A percentile compares a stretch with the other conserved stretches of the same genome.
Conservation (phyloP, 805 yeast genomes). For the Barnettozyma sucrosica region DNA sequence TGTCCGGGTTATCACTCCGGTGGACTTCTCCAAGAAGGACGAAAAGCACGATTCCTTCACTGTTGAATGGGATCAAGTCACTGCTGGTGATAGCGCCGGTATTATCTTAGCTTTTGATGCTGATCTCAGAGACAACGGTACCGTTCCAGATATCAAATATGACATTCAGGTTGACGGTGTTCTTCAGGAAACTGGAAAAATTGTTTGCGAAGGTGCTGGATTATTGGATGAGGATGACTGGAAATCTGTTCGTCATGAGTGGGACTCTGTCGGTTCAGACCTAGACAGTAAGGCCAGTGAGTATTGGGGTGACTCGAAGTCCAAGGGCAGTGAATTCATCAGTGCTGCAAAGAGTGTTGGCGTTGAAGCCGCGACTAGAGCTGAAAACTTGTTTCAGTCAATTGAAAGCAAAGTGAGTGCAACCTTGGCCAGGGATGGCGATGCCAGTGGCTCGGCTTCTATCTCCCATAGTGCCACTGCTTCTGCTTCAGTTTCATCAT, state of each 20-base stretch:
- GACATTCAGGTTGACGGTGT: not conserved
- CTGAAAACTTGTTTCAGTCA: not conserved
- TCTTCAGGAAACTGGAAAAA: not conserved
- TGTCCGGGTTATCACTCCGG: not conserved
- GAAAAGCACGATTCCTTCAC: not conserved
- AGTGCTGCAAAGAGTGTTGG: not conserved
- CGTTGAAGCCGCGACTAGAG: not conserved
- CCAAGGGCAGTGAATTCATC: not conserved
- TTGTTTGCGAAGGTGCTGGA: not conserved
- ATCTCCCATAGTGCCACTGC: not conserved
- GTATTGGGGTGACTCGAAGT: not conserved
- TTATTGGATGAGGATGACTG: not conserved
- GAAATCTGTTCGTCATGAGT: not conserved
- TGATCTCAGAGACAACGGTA: not conserved
- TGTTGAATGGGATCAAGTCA: not conserved
- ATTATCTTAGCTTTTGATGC: not conserved
- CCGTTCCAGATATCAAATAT: not conserved
- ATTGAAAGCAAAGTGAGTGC: not conserved
- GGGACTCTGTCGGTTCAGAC: not conserved
- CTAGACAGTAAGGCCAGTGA: not conserved
- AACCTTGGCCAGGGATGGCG: not conserved
- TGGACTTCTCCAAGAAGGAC: not conserved
- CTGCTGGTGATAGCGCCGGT: not conserved
- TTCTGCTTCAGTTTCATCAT: not conserved
- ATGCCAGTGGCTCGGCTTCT: not conserved